A percentile compares a stretch with the other conserved stretches of the same genome.
Evolutionary conservation across 2,329 filamentous ascomycete genomes (phyloP).

Genomic region (Cladobotryum mycophilum): DNA sequence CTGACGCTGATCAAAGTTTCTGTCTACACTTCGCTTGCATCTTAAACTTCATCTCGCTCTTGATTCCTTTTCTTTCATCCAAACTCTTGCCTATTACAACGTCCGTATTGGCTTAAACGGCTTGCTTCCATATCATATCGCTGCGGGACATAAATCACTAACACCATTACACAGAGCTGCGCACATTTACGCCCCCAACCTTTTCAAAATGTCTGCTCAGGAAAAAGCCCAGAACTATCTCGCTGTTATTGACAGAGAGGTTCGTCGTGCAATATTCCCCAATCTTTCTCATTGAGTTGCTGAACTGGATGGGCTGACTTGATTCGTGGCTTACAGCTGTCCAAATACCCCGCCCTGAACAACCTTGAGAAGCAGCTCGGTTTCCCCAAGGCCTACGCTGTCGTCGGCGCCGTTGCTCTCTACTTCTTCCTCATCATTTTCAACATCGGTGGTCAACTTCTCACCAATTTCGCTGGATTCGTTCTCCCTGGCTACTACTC

Average conservation of each 20-base stretch:
- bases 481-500: slow-evolving; percentile 81
- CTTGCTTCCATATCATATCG: too few species aligned
- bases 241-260: slow-evolving; percentile 76
- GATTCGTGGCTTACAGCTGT: slow-evolving; percentile 51
- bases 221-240: slow-evolving; percentile 72
- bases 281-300: background rate
- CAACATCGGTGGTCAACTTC: slow-evolving; percentile 82
- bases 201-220: slow-evolving; percentile 53
- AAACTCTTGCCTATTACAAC: slow-evolving; percentile 3
- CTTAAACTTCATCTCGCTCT: slow-evolving; percentile 9
- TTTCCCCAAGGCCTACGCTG: slow-evolving; percentile 78
- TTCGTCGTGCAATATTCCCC: slow-evolving; percentile 36
- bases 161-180: too few species aligned
- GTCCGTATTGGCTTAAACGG: too few species aligned
- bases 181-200: too few species aligned
- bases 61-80: slow-evolving; percentile 17
- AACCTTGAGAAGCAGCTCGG: slow-evolving; percentile 80
- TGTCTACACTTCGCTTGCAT: slow-evolving; percentile 12
- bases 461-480: slow-evolving; percentile 83
- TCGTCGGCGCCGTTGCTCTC: slow-evolving; percentile 67
- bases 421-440: slow-evolving; percentile 92
- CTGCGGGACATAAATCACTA: too few species aligned
- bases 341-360: slow-evolving; percentile 76
- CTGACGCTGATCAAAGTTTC: slow-evolving; percentile 24
- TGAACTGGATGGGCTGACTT: slow-evolving; percentile 16